Base-by-base conservation (phyloP, 2,329 filamentous ascomycete genomes). In the Cladophialophora carrionii region DNA sequence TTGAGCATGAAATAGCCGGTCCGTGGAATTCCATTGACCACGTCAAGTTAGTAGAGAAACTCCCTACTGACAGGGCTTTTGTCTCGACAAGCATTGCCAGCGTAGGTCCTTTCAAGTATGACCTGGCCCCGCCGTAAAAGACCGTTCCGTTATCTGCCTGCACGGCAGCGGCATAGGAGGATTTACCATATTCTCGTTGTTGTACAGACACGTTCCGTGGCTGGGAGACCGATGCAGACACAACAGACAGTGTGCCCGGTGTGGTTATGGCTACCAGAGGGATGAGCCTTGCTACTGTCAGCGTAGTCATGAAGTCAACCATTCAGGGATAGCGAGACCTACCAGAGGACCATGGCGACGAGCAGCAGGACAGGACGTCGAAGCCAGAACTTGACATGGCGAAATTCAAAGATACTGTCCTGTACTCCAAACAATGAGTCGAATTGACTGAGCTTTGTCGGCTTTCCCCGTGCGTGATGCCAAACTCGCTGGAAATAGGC, bases 181-280 rank as follows among this genome's bases (percentile, higher is more conserved):
- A n/a, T 24, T 52, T 49, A 8, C 57, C 57, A 14, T 31, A 60
- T 52, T 60, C 43, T 14, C 57, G 57, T 26, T 60, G 57, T n/a
- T 52, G 57, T 6, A 60, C 46, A 34, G 57, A 74, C 74, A 62
- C 65, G 71, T 1, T 80, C 78, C 77, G 80, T 79, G 64, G 55
- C 80, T 37, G 73, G 75, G 49, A 80, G 79, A 66, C 79, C 77
- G 63, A 74, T 71, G 60, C 62, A 66, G 56, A 60, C 78, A 10
- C 66, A 9, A 61, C 56, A 4, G 62, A 61, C 14, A 65, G 32
- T 17, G 62, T 55, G 22, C 62, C 62, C 9, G 62, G 62, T 26
- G 62, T 56, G 24, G 56, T 57, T 51, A 65, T 58, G 31, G 62
- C 58, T 14, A 24, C 24, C 34, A 61, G 17, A 41, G 62, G 62